phyloP scores from a whole-genome alignment of 2,329 filamentous ascomycete species.

The Fusarium incarnatum region DNA sequence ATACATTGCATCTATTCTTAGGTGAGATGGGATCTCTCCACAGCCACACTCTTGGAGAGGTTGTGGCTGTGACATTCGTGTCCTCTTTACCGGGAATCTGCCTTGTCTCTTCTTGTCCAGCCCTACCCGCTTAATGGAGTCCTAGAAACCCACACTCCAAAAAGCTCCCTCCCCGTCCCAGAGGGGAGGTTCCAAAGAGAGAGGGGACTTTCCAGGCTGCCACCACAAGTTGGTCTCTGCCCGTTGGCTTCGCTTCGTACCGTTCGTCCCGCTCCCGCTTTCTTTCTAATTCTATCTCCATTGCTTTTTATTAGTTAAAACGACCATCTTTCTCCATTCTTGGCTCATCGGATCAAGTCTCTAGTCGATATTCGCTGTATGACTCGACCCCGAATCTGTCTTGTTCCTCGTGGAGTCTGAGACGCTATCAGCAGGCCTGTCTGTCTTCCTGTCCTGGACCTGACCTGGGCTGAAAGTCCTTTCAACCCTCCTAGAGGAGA shows the following conservation, averaged over 20 bases:
- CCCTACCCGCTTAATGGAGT: constrained; percentile 32
- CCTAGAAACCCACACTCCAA: constrained; percentile 15
- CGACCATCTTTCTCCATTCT: constrained; percentile 13
- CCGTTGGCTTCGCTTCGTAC: constrained; percentile 41
- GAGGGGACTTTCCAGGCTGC: constrained; percentile 4
- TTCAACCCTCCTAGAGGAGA: constrained; percentile 38
- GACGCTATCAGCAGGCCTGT: constrained; percentile 56
- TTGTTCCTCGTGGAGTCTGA: constrained; percentile 54
- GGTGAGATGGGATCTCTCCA: constrained; percentile 5
- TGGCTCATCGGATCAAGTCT: constrained; percentile 28
- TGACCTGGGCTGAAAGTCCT: constrained; percentile 35
- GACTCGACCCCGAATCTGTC: constrained; percentile 44
- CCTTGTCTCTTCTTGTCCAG: constrained; percentile 26
- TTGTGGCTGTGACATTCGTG: constrained; percentile 20
- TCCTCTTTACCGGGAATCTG: constrained; percentile 17
- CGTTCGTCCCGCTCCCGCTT: constrained; percentile 46
- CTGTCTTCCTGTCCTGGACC: constrained; percentile 18
- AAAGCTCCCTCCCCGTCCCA: constrained; percentile 23
- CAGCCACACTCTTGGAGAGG: constrained; percentile 20
- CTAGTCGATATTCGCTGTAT: constrained; percentile 32
- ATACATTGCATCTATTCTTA: constrained; percentile 23
- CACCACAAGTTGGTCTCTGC: constrained; percentile 20
- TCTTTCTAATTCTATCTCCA: constrained; percentile 15
- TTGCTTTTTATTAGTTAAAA: constrained; percentile 6
- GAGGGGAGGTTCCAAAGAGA: constrained; percentile 3